Evolutionary conservation across 2,329 filamentous ascomycete genomes (phyloP), one percentile per base, ranked within the genome.

Genomic region (Lasiodiplodia sp.): DNA sequence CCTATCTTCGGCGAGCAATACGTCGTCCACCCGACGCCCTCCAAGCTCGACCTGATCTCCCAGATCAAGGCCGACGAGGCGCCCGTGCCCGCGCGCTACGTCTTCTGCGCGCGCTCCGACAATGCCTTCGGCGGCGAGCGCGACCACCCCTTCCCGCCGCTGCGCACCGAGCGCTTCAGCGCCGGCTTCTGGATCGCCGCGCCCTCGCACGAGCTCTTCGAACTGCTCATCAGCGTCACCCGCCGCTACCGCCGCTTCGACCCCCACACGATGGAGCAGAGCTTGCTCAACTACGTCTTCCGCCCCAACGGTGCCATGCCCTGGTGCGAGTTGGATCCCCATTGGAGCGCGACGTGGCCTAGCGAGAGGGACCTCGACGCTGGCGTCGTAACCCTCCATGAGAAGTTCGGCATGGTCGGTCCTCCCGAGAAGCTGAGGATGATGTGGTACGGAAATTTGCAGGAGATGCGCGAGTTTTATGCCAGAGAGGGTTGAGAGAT

Each of bases 201-300:
- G 5, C 82, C 82, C 0, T 80, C 79, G 14, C 67, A 69, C 1
- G 73, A 79, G 58, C 69, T 84, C 4, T 83, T 78, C 70, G 70
- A 77, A 2, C 80, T 82, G 69, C 78, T 82, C 28, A 70, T 80
- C 62, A 75, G 73, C n/a, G 73, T 83, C 31, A 77, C 80, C 67
- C 67, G 70, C 16, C 73, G 78, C 34, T 74, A 73, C n/a, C 73
- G 75, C 31, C 76, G 78, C 16, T 83, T 83, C 70, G 75, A 81
- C 52, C 75, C 79, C 0, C 73, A 74, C 23, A 78, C 76, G 18
- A 79, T 80, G 70, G 82, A 83, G 69, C 82, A 84, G 71, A 79
- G 79, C 69, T 72, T 84, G 31, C 73, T 83, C 21, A 83, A 83
- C 71, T 83, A 84, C 70, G 82, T 80, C 2, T 81, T 82, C 69